A percentile compares a stretch with the other conserved stretches of the same genome.
Conservation (phyloP, 2,329 filamentous ascomycete genomes). For the Truncatella angustata region DNA sequence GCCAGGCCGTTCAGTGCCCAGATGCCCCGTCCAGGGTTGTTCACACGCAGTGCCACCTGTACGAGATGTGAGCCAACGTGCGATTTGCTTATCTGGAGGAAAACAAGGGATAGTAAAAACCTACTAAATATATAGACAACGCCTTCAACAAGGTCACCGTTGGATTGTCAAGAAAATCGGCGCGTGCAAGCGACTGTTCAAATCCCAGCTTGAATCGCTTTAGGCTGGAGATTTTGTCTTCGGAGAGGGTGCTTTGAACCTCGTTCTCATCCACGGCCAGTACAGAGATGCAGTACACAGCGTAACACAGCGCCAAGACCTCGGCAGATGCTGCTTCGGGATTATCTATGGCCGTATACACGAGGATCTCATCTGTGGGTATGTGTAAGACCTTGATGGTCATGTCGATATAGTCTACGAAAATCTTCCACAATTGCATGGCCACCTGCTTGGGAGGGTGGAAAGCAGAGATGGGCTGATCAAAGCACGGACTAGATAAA, state of each 20-base stretch:
- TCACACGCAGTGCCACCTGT: background rate
- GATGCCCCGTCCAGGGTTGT: constrained; percentile 5
- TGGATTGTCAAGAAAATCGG: background rate
- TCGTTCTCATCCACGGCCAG: background rate
- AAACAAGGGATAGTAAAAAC: background rate
- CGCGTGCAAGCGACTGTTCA: background rate
- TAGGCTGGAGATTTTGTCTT: constrained; percentile 13
- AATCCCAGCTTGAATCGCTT: background rate
- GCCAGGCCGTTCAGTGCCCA: constrained; percentile 24
- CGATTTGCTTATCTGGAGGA: too few species aligned
- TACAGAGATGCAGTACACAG: background rate
- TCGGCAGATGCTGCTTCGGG: constrained; percentile 19
- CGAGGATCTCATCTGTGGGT: constrained; percentile 22
- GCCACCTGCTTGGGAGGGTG: background rate
- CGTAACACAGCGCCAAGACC: background rate
- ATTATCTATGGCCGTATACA: constrained; percentile 27
- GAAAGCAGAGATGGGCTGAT: background rate
- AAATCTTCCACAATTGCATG: background rate
- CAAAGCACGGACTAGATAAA: background rate
- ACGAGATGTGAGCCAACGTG: background rate
- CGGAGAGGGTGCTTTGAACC: background rate
- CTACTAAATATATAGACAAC: constrained; percentile 1
- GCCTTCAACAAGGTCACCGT: background rate
- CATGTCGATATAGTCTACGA: constrained; percentile 20
- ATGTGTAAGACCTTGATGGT: constrained; percentile 27